Evolutionary conservation across 139 green algal species (phyloP).

Genomic region (Chloropicon primus): DNA sequence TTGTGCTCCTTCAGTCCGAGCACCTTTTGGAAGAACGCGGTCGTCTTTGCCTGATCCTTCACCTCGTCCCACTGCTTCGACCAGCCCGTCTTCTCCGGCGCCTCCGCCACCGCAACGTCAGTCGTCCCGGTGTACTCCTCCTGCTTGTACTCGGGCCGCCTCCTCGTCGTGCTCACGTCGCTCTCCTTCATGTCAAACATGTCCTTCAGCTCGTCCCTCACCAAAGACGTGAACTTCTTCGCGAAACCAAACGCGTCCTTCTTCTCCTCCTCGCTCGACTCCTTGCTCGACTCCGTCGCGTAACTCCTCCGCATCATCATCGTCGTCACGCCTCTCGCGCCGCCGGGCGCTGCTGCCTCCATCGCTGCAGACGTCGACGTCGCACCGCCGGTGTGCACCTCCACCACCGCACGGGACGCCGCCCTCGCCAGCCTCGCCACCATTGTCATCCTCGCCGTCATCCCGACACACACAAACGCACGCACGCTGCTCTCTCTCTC

Average conservation of each 20-base stretch:
- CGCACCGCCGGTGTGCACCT: too few species aligned
- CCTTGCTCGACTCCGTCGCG: neutral
- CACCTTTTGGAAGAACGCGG: slow-evolving; percentile 10
- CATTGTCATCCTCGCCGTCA: too few species aligned
- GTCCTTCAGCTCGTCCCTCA: neutral
- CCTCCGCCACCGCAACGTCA: neutral
- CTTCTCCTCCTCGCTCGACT: neutral
- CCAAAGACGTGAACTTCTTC: neutral
- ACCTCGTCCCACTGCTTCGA: slow-evolving; percentile 3
- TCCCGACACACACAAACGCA: too few species aligned
- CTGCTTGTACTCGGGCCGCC: neutral
- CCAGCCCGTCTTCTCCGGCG: neutral
- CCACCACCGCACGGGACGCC: too few species aligned
- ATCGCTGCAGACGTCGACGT: too few species aligned
- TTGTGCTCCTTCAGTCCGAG: slow-evolving; percentile 8
- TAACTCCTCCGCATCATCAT: neutral
- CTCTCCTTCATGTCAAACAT: neutral
- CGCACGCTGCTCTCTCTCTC: too few species aligned
- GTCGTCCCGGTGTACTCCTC: neutral
- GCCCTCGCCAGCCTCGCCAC: too few species aligned
- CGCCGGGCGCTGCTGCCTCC: neutral
- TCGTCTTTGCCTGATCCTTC: slow-evolving; percentile 4
- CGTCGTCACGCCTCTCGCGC: neutral
- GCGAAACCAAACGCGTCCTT: neutral
- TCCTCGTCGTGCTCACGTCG: neutral